Percentiles rank a stretch among this genome's conserved stretches.
phyloP scores from a whole-genome alignment of 345 rosid species.

The Lepidium aucheri region DNA sequence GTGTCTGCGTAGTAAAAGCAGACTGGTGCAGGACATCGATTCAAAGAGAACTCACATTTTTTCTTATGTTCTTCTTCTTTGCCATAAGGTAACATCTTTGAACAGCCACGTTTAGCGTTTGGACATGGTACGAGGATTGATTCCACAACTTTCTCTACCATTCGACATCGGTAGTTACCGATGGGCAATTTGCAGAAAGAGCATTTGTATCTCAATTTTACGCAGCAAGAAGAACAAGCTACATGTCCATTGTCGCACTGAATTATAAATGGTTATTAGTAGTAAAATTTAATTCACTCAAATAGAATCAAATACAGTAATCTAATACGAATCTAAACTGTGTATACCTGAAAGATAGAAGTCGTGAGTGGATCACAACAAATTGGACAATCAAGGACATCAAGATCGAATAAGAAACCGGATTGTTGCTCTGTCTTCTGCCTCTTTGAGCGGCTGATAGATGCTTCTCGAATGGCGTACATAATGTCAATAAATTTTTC shows the following conservation, averaged over 20 bases:
- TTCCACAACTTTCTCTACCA: not conserved
- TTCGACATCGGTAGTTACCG: not conserved
- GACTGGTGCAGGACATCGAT: not conserved
- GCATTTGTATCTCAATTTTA: not conserved
- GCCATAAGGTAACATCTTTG: not conserved
- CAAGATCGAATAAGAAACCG: too few species aligned
- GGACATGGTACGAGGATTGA: not conserved
- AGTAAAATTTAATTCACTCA: not conserved
- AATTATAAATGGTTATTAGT: too few species aligned
- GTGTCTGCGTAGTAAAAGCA: not conserved
- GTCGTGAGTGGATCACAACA: too few species aligned
- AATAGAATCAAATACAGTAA: not conserved
- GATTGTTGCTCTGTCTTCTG: too few species aligned
- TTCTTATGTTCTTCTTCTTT: not conserved
- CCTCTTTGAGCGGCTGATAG: too few species aligned
- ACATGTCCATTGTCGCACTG: slow-evolving; percentile 10
- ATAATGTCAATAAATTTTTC: too few species aligned
- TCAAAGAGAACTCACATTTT: not conserved
- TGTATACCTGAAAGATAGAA: too few species aligned
- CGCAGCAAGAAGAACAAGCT: not conserved
- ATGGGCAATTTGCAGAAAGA: not conserved
- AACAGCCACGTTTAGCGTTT: not conserved
- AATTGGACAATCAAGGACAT: too few species aligned
- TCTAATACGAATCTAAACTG: too few species aligned
- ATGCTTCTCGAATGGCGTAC: too few species aligned